Percentiles rank a stretch among this genome's conserved stretches.
phyloP scores from a whole-genome alignment of 768 basidiomycete species.

The Tremella yokohamensis region DNA sequence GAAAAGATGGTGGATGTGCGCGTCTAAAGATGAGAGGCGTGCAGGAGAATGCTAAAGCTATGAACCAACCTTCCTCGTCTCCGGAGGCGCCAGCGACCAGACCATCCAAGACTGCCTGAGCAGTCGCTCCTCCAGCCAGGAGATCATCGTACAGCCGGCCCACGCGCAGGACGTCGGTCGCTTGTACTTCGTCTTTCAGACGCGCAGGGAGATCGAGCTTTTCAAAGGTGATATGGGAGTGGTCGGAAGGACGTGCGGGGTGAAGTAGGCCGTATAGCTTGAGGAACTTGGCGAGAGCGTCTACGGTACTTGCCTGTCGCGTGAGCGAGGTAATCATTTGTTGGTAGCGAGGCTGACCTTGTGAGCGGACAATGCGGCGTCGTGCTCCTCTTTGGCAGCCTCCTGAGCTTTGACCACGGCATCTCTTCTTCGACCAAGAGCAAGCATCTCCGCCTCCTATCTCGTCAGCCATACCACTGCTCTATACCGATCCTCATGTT shows the following conservation, averaged over 20 bases:
- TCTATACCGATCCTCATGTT: too few species aligned
- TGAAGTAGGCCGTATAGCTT: constrained; percentile 38
- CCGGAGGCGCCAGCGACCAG: constrained; percentile 24
- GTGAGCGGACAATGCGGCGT: neutral
- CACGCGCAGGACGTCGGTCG: constrained; percentile 37
- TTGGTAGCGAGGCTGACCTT: constrained; percentile 5
- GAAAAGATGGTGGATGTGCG: constrained; percentile 35
- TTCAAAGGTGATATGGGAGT: constrained; percentile 37
- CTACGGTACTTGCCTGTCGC: neutral
- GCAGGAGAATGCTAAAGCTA: neutral
- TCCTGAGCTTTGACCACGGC: neutral
- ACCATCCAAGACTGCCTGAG: constrained; percentile 20
- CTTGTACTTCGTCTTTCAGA: constrained; percentile 38
- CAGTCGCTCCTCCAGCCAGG: constrained; percentile 25
- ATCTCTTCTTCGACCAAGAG: too few species aligned
- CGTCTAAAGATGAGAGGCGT: constrained; percentile 15
- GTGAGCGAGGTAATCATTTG: constrained; percentile 7
- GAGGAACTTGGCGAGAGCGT: constrained; percentile 31
- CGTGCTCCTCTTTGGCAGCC: neutral
- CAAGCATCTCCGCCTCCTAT: too few species aligned
- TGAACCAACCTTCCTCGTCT: constrained; percentile 33
- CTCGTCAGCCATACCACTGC: too few species aligned
- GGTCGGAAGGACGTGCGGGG: constrained; percentile 39
- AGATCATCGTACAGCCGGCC: constrained; percentile 41
- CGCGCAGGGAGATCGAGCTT: constrained; percentile 25